A percentile compares a stretch with the other conserved stretches of the same genome.
These are phyloP conservation scores for Pestalotiopsis sp. DNA, from an alignment of 2,329 filamentous ascomycete genomes.

Conservation along the genomic window DNA sequence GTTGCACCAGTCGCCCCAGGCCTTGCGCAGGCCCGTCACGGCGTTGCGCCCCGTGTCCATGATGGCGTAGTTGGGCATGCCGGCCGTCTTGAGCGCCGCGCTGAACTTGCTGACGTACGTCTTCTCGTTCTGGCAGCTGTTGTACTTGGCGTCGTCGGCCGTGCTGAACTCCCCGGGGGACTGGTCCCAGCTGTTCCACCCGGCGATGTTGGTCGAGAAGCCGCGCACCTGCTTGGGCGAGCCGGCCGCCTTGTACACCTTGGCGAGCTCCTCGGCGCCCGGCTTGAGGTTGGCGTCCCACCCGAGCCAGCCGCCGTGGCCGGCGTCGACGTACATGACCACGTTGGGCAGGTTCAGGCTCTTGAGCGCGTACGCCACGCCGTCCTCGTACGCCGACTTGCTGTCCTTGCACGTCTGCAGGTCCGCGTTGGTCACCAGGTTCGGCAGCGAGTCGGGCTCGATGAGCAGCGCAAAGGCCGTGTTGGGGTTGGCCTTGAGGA, in stretches of 20 bases:
- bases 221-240: slow-evolving; percentile 51
- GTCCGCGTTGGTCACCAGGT: slow-evolving; percentile 60
- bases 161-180: slow-evolving; percentile 33
- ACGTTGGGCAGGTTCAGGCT: slow-evolving; percentile 57
- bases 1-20: slow-evolving; percentile 64
- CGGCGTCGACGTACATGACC: slow-evolving; percentile 61
- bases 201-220: slow-evolving; percentile 56
- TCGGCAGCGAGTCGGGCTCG: slow-evolving; percentile 61
- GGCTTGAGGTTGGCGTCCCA: slow-evolving; percentile 58
- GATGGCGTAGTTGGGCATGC: slow-evolving; percentile 36
- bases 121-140: slow-evolving; percentile 51
- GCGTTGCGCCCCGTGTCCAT: slow-evolving; percentile 22
- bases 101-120: slow-evolving; percentile 67
- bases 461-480: slow-evolving; percentile 49
- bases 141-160: slow-evolving; percentile 38
- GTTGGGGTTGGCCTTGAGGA: slow-evolving; percentile 48
- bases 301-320: slow-evolving; percentile 63
- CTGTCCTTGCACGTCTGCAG: slow-evolving; percentile 52
- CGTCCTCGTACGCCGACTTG: slow-evolving; percentile 50
- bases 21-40: slow-evolving; percentile 45
- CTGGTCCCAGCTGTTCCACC: slow-evolving; percentile 54
- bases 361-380: slow-evolving; percentile 51
- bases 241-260: slow-evolving; percentile 54
- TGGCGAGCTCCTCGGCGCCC: slow-evolving; percentile 51
- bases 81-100: slow-evolving; percentile 53